Percentiles rank a stretch among this genome's conserved stretches.
These are phyloP conservation scores for Craspedostauros australis DNA, from an alignment of 108 stramenopile species.

Conservation along the genomic window DNA sequence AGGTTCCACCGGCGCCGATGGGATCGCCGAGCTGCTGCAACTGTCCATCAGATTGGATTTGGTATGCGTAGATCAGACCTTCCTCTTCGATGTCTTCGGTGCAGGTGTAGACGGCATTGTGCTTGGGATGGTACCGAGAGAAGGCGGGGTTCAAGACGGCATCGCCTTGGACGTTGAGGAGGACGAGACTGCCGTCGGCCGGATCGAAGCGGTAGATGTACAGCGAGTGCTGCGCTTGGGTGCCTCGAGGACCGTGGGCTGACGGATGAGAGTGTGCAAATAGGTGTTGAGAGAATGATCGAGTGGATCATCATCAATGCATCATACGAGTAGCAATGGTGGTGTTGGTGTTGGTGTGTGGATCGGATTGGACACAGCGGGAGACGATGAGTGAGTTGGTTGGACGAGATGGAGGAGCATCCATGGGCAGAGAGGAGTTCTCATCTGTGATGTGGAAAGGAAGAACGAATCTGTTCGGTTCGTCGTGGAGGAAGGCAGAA, in stretches of 20 bases:
- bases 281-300: background rate
- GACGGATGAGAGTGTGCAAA: too few relatives aligned
- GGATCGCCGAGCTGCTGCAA: slow-evolving; percentile 55
- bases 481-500: too few relatives aligned
- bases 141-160: slow-evolving; percentile 92
- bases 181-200: slow-evolving; percentile 71
- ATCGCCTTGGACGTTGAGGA: slow-evolving; percentile 75
- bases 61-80: slow-evolving; percentile 78
- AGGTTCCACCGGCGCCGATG: slow-evolving; percentile 84
- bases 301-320: too few relatives aligned
- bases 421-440: too few relatives aligned
- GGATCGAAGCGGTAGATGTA: slow-evolving; percentile 80
- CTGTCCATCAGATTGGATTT: slow-evolving; percentile 54
- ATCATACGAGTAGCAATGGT: too few relatives aligned
- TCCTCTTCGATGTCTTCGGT: slow-evolving; percentile 90
- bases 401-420: too few relatives aligned
- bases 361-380: too few relatives aligned
- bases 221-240: slow-evolving; percentile 60
- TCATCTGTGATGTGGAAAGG: too few relatives aligned
- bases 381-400: too few relatives aligned
- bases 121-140: slow-evolving; percentile 79
- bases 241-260: slow-evolving; percentile 91
- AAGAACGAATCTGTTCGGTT: too few relatives aligned
- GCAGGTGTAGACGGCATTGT: slow-evolving; percentile 93
- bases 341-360: too few relatives aligned